These are phyloP conservation scores for Eucalyptus marginata DNA, from an alignment of 345 rosid species.

Conservation along the genomic window DNA sequence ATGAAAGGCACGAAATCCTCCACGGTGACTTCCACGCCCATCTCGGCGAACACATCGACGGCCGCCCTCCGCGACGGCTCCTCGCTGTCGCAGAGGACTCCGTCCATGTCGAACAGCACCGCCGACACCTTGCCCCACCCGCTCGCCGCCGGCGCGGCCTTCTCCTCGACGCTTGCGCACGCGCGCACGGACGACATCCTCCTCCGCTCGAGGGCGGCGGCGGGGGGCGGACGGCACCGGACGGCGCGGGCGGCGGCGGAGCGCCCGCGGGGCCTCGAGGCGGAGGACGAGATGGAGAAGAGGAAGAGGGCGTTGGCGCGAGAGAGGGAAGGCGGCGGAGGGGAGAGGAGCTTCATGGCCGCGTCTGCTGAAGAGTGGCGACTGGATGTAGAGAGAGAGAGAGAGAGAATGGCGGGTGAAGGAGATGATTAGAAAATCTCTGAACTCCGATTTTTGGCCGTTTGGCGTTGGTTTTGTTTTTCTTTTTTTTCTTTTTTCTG, in stretches of 20 bases:
- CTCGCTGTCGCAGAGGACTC: constrained; percentile 80
- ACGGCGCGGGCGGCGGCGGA: background rate
- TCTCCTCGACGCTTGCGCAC: constrained; percentile 31
- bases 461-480: background rate
- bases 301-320: constrained; percentile 4
- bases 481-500: background rate
- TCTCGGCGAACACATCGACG: constrained; percentile 77
- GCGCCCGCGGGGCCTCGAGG: constrained; percentile 7
- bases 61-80: constrained; percentile 86
- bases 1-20: constrained; percentile 90
- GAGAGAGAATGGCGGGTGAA: background rate
- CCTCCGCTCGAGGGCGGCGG: background rate
- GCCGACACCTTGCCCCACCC: constrained; percentile 89
- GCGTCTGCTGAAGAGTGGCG: background rate
- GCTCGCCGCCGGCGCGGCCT: background rate
- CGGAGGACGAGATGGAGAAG: constrained; percentile 6
- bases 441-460: background rate
- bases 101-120: constrained; percentile 90
- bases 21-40: constrained; percentile 69
- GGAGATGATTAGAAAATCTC: background rate
- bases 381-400: background rate
- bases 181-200: constrained; percentile 19
- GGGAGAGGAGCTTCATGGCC: constrained; percentile 28
- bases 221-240: constrained; percentile 3
- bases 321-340: constrained; percentile 21